Evolutionary conservation across 192 early-diverging fungal species (phyloP).

Genomic region (Entomortierella chlamydospora): DNA sequence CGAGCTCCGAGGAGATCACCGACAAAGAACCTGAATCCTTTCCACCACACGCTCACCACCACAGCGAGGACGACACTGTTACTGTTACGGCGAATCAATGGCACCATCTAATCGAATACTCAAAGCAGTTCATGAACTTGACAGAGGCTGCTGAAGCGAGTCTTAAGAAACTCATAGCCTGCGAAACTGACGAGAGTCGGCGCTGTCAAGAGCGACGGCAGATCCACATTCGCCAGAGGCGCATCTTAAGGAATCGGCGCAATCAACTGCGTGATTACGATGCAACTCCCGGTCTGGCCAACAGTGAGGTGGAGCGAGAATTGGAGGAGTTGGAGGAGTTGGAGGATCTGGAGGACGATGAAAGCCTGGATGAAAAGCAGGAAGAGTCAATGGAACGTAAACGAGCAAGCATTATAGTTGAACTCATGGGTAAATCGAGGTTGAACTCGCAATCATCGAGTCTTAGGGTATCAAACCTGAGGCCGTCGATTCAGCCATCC

Average conservation of each 20-base stretch:
- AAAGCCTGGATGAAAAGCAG: conserved; percentile 16
- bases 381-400: conserved; percentile 16
- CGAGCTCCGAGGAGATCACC: no score
- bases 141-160: conserved; percentile 3
- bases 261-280: background rate
- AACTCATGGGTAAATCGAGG: conserved; percentile 2
- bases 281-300: background rate
- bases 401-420: background rate
- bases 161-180: conserved; percentile 15
- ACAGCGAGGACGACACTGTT: conserved; percentile 4
- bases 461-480: no score
- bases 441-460: background rate
- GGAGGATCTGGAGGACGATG: conserved; percentile 35
- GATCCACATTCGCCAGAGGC: background rate
- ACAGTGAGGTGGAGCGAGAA: conserved; percentile 7
- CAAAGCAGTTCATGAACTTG: conserved; percentile 24
- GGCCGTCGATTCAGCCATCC: background rate
- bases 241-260: conserved; percentile 3
- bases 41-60: background rate
- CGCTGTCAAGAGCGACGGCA: background rate
- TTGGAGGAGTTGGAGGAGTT: conserved; percentile 31
- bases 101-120: conserved; percentile 22
- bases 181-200: conserved; percentile 9
- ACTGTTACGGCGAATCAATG: conserved; percentile 6
- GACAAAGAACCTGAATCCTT: background rate